Conservation (phyloP, 2,329 filamentous ascomycete genomes). For the Penicillium oxalicum region DNA sequence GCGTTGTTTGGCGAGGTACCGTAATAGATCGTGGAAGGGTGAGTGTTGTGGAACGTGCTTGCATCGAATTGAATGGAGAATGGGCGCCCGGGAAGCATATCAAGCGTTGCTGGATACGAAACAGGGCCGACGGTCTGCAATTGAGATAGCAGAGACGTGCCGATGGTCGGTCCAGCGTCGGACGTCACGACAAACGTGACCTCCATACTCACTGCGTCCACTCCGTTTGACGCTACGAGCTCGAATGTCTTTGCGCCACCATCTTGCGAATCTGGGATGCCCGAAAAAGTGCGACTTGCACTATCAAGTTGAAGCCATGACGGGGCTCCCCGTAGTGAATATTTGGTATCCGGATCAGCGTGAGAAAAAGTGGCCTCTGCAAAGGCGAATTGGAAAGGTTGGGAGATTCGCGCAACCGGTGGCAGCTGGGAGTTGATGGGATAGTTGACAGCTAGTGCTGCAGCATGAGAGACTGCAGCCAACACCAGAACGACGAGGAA, state of each 20-base stretch:
- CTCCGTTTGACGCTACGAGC: conserved; percentile 63
- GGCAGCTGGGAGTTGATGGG: conserved; percentile 82
- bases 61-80: conserved; percentile 68
- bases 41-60: conserved; percentile 58
- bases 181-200: conserved; percentile 65
- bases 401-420: conserved; percentile 63
- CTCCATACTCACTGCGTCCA: conserved; percentile 58
- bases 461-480: conserved; percentile 27
- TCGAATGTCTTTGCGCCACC: conserved; percentile 57
- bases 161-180: conserved; percentile 32
- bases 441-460: conserved; percentile 47
- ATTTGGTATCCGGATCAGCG: conserved; percentile 51
- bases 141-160: conserved; percentile 32
- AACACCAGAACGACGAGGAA: conserved; percentile 23
- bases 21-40: conserved; percentile 61
- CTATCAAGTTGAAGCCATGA: conserved; percentile 69
- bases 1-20: conserved; percentile 69
- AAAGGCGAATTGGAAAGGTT: conserved; percentile 44
- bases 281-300: conserved; percentile 58
- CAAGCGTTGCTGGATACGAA: conserved; percentile 35
- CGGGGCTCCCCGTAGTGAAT: conserved; percentile 61
- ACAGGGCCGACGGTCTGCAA: conserved; percentile 31
- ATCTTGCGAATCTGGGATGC: conserved; percentile 57
- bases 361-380: conserved; percentile 63
- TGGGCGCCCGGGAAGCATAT: conserved; percentile 33